These are phyloP conservation scores for Sclerotinia trifoliorum DNA, from an alignment of 2,329 filamentous ascomycete genomes.

Conservation along the genomic window DNA sequence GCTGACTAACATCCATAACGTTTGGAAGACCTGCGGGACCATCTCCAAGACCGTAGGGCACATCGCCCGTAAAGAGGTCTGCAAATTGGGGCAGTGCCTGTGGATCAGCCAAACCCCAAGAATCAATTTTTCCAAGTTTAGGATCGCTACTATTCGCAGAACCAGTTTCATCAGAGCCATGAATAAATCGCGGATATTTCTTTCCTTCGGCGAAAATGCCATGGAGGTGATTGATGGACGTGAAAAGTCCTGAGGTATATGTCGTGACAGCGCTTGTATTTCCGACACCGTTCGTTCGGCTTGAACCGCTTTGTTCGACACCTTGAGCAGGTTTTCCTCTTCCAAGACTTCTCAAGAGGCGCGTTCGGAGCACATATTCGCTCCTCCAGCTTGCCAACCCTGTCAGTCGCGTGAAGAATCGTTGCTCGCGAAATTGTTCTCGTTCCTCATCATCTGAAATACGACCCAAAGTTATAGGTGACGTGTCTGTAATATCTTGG, in stretches of 20 bases:
- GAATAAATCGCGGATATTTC: slow-evolving; percentile 74
- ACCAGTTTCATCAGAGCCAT: slow-evolving; percentile 77
- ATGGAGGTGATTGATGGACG: slow-evolving; percentile 76
- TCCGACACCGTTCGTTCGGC: slow-evolving; percentile 48
- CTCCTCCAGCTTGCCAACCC: slow-evolving; percentile 89
- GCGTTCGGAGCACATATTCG: slow-evolving; percentile 87
- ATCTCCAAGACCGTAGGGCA: slow-evolving; percentile 74
- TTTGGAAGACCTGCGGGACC: slow-evolving; percentile 80
- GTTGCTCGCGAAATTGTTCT: slow-evolving; percentile 65
- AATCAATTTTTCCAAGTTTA: slow-evolving; percentile 69
- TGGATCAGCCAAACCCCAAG: slow-evolving; percentile 77
- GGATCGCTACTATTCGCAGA: slow-evolving; percentile 82
- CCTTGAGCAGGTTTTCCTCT: slow-evolving; percentile 74
- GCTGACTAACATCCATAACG: slow-evolving; percentile 85
- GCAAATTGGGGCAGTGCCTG: slow-evolving; percentile 74
- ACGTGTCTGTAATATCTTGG: slow-evolving; percentile 53
- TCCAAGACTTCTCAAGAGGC: slow-evolving; percentile 75
- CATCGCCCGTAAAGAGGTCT: slow-evolving; percentile 70
- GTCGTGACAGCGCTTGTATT: slow-evolving; percentile 73
- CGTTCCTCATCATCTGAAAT: slow-evolving; percentile 46
- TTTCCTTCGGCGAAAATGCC: slow-evolving; percentile 73
- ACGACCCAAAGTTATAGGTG: background rate
- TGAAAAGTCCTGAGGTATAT: slow-evolving; percentile 80
- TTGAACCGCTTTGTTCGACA: slow-evolving; percentile 52
- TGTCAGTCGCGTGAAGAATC: slow-evolving; percentile 79